These are phyloP conservation scores for Penicillium diatomitis DNA, from an alignment of 495 filamentous ascomycete species.

Conservation along the genomic window DNA sequence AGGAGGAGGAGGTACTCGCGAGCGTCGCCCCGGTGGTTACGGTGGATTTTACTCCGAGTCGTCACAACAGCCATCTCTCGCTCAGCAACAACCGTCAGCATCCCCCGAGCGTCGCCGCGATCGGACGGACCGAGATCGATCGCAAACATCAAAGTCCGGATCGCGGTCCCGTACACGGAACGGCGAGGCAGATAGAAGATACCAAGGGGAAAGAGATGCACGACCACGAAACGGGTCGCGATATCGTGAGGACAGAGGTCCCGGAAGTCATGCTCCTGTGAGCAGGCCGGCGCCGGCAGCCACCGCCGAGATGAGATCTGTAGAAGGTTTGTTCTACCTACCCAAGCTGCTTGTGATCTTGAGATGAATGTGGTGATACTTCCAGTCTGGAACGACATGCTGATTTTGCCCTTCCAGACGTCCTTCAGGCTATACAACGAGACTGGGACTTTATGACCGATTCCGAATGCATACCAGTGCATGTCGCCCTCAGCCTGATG, in stretches of 20 bases:
- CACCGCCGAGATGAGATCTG: conserved; percentile 24
- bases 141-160: conserved; percentile 17
- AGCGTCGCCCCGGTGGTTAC: conserved; percentile 36
- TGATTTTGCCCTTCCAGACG: conserved; percentile 29
- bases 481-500: conserved; percentile 85
- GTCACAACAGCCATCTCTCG: conserved; percentile 20
- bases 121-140: conserved; percentile 24
- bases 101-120: conserved; percentile 33
- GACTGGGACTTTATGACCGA: conserved; percentile 90
- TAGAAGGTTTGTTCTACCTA: conserved; percentile 26
- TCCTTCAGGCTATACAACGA: conserved; percentile 62
- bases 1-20: conserved; percentile 17
- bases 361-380: too few relatives aligned
- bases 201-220: conserved; percentile 20
- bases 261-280: conserved; percentile 15
- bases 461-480: conserved; percentile 80
- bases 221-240: conserved; percentile 15
- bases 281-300: background rate
- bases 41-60: conserved; percentile 36
- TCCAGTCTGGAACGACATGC: background rate
- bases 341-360: background rate
- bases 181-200: conserved; percentile 18
- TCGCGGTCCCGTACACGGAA: conserved; percentile 33
- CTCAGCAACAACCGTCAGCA: conserved; percentile 5
- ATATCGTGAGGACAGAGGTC: conserved; percentile 15